Evolutionary conservation across 768 basidiomycete species (phyloP), one percentile per base, ranked within the genome.

Genomic region (Mycena epipterygia): DNA sequence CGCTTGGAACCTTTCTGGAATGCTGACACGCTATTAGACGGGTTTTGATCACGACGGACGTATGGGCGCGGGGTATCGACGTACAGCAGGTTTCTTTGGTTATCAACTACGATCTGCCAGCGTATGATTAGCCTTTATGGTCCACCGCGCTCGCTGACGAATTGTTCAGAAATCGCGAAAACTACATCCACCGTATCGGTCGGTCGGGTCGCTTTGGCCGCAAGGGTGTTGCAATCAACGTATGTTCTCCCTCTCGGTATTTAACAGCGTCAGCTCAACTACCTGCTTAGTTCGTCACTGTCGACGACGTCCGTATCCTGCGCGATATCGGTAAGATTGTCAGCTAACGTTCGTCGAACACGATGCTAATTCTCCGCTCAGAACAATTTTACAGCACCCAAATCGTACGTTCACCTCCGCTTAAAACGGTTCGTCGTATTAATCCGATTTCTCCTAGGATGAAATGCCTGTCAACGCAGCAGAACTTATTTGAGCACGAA

Each of bases 401-500:
- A 78, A 95, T 96, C 77, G 95, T 95, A 81, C 81, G 89, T 77
- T 52, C 46, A 56, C 62, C 73, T 53, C 44, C 55, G 48, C 73
- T 57, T n/a, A 52, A 62, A 67, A 67, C 62, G 33, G 56, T 53
- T 56, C 32, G 53, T 57, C 23, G 33, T 67, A 71, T 76, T 83
- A 71, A 80, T 62, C 37, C 57, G 64, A 25, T 60, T 67, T 73
- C 75, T 73, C 60, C 68, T 77, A 98, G 93, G 96, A 98, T 77
- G 97, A 99, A 88, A 99, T 99, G 97, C 97, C 95, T 8, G 94
- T 98, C 70, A 98, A 99, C 81, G 97, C 97, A 67, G 97, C 97
- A 52, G 97, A 99, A 81, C 91, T 98, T 70, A 97, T 98, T 77
- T 98, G 33, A 67, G 64, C 58, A 41, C 35, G 25, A 49, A 88